Evolutionary conservation across 345 rosid genomes (phyloP).

Genomic region (Gossypium australe): DNA sequence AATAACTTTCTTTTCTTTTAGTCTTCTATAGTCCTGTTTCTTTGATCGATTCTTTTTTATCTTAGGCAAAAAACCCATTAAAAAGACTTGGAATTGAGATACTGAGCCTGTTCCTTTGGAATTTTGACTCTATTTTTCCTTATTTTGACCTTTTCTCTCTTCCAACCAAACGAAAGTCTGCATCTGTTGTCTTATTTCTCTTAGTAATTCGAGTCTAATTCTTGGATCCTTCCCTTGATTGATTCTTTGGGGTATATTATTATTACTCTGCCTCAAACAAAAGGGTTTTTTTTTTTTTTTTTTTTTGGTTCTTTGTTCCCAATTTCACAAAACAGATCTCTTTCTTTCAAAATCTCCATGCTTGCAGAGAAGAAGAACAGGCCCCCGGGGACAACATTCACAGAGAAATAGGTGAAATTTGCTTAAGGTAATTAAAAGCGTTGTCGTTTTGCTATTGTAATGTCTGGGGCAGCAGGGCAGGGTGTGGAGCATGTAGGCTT

Average conservation of each 20-base stretch:
- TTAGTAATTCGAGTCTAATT: background rate
- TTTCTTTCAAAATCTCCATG: background rate
- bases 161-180: background rate
- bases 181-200: constrained; percentile 1
- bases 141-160: background rate
- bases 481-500: constrained; percentile 44
- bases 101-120: background rate
- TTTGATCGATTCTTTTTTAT: background rate
- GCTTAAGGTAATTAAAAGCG: background rate
- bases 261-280: background rate
- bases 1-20: background rate
- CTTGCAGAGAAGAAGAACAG: background rate
- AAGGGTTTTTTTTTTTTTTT: background rate
- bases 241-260: background rate
- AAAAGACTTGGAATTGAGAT: background rate
- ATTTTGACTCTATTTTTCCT: constrained; percentile 8
- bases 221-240: background rate
- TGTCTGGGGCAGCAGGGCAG: constrained; percentile 36
- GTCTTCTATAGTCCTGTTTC: background rate
- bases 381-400: background rate
- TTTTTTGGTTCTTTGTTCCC: background rate
- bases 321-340: constrained; percentile 1
- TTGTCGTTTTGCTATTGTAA: constrained; percentile 11
- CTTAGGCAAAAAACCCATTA: background rate
- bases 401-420: constrained; percentile 1